phyloP scores from a whole-genome alignment of 2,329 filamentous ascomycete genomes.

The Penicillium olsonii region DNA sequence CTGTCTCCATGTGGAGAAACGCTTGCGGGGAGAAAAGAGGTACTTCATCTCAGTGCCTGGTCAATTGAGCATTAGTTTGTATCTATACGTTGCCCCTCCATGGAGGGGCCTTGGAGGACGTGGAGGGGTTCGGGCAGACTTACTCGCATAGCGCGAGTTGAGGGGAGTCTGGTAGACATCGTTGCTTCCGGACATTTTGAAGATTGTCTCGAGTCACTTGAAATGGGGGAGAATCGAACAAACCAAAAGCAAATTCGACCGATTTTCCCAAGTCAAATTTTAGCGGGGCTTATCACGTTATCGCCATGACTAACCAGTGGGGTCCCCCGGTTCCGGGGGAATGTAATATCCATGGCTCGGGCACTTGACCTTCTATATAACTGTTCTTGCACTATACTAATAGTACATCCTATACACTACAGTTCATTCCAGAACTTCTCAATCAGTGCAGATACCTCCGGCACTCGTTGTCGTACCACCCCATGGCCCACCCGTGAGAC shows the following conservation, averaged over 20 bases:
- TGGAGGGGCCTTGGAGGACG: neutral
- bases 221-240: constrained; percentile 23
- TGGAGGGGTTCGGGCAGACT: constrained; percentile 21
- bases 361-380: no score
- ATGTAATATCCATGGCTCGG: neutral
- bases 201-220: constrained; percentile 16
- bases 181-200: constrained; percentile 43
- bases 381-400: no score
- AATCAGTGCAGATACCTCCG: constrained; percentile 40
- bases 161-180: constrained; percentile 69
- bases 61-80: constrained; percentile 21
- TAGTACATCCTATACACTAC: neutral
- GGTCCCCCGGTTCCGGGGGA: neutral
- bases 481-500: constrained; percentile 43
- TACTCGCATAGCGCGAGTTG: constrained; percentile 70
- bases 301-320: constrained; percentile 13
- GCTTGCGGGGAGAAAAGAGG: constrained; percentile 75
- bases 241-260: constrained; percentile 23
- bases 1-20: constrained; percentile 77
- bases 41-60: constrained; percentile 67
- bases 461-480: constrained; percentile 40
- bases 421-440: constrained; percentile 31
- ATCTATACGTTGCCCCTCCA: constrained; percentile 4
- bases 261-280: constrained; percentile 31
- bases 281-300: constrained; percentile 44